Base-by-base conservation (phyloP, 352 stramenopile genomes). In the Phytophthora constricta region DNA sequence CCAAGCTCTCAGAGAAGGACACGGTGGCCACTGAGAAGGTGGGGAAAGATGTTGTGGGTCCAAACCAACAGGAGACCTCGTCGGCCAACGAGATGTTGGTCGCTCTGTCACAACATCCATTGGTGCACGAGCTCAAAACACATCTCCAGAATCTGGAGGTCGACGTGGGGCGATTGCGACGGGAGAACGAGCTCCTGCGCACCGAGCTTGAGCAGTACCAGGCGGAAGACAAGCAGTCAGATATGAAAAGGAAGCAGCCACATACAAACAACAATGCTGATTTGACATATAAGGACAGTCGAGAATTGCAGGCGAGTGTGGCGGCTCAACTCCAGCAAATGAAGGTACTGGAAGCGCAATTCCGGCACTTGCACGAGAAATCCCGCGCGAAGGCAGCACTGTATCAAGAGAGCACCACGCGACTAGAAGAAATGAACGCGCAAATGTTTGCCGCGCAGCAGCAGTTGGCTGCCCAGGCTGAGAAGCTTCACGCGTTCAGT, bases 141-240 rank as follows among this genome's bases (percentile, higher is more conserved):
- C 72, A 82, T 26, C 59, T 92, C 19, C 13, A 22, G 10, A 58
- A 79, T 7, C 46, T 92, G 14, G 80, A 88, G 27, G 48, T 86
- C 13, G 76, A 86, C 43, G 37, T 92, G 16, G 64, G 68, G 14
- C 68, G 81, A 4, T 58, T 92, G 10, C 68, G 58, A 1, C 65
- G 82, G 25, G 79, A 92, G 56, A 92, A 92, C 42, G 72, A 84
- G 28, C 56, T 89, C 23, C 58, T 92, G 27, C 73, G 76, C 2
- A 23, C 17, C 0, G 79, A 87, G 45, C 55, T 76, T 11, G 54
- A 60, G 17, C 34, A 67, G 31, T 49, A 33, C n/a, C 45, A 65
- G 17, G 22, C n/a, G 5, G 41, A n/a, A 23, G 41, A 23, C 4
- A 20, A 47, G 16, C 17, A 25, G 19, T 23, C 41, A 33, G 31